These are phyloP conservation scores for Talaromyces pinophilus DNA, from an alignment of 2,329 filamentous ascomycete species.

Conservation along the genomic window DNA sequence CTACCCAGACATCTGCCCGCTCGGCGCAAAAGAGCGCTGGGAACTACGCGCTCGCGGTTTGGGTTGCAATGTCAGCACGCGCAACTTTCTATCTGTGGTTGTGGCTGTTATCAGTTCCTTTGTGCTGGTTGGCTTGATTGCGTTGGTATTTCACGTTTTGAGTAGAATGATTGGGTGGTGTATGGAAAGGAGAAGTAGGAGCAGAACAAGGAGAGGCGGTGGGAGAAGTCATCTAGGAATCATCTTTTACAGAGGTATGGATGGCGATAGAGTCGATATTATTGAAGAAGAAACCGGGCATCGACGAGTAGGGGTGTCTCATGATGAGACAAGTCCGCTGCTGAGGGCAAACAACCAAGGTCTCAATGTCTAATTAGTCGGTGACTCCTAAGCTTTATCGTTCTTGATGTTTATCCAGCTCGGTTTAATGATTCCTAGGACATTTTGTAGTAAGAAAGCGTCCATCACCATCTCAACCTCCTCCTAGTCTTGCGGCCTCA, in stretches of 20 bases:
- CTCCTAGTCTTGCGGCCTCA: neutral
- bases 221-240: slow-evolving; percentile 17
- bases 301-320: neutral
- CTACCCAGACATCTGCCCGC: slow-evolving; percentile 41
- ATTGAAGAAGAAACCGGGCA: neutral
- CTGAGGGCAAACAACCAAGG: slow-evolving; percentile 7
- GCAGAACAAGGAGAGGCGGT: slow-evolving; percentile 21
- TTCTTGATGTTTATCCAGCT: neutral
- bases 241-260: slow-evolving; percentile 19
- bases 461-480: neutral
- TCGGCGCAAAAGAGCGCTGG: slow-evolving; percentile 45
- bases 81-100: slow-evolving; percentile 41
- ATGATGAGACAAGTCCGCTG: slow-evolving; percentile 20
- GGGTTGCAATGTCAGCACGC: slow-evolving; percentile 44
- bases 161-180: slow-evolving; percentile 21
- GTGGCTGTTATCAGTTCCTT: slow-evolving; percentile 37
- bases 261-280: slow-evolving; percentile 5
- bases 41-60: slow-evolving; percentile 43
- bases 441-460: neutral
- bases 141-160: slow-evolving; percentile 26
- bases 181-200: slow-evolving; percentile 1
- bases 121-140: slow-evolving; percentile 27
- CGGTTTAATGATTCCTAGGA: neutral
- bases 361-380: neutral
- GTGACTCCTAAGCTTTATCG: neutral